Evolutionary conservation across 179 eudicot species (phyloP).

Genomic region (Actinidia arguta): DNA sequence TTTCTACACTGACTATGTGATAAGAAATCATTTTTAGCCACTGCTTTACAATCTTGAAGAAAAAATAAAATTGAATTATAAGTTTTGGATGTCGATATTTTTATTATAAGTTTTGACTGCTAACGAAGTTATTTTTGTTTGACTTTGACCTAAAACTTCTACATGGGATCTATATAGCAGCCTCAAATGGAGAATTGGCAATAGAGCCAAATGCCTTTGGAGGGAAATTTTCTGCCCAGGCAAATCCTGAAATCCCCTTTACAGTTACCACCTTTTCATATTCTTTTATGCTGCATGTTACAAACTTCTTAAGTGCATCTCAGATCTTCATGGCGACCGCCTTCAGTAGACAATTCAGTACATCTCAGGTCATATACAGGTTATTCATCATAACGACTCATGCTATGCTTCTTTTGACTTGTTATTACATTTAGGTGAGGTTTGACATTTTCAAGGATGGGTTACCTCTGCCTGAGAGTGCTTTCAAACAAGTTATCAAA

Average conservation of each 20-base stretch:
- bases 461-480: slow-evolving; percentile 55
- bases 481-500: slow-evolving; percentile 43
- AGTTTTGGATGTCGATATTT: too few species aligned
- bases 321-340: not conserved
- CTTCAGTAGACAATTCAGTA: not conserved
- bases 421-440: slow-evolving; percentile 39
- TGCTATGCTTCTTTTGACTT: not conserved
- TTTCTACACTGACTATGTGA: too few species aligned
- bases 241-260: slow-evolving; percentile 18
- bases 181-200: slow-evolving; percentile 43
- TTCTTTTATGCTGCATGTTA: not conserved
- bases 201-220: slow-evolving; percentile 55
- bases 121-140: slow-evolving; percentile 49
- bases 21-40: too few species aligned
- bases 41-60: too few species aligned
- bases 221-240: slow-evolving; percentile 67
- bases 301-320: not conserved
- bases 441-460: slow-evolving; percentile 50
- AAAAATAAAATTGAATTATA: too few species aligned
- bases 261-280: not conserved
- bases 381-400: slow-evolving; percentile 2
- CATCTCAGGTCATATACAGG: not conserved
- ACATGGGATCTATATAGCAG: slow-evolving; percentile 55
- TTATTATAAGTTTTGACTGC: too few species aligned
- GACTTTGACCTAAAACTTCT: slow-evolving; percentile 57